A percentile compares a stretch with the other conserved stretches of the same genome.
These are phyloP conservation scores for Capsicum chinense DNA, from an alignment of 257 asterid species.

Conservation along the genomic window DNA sequence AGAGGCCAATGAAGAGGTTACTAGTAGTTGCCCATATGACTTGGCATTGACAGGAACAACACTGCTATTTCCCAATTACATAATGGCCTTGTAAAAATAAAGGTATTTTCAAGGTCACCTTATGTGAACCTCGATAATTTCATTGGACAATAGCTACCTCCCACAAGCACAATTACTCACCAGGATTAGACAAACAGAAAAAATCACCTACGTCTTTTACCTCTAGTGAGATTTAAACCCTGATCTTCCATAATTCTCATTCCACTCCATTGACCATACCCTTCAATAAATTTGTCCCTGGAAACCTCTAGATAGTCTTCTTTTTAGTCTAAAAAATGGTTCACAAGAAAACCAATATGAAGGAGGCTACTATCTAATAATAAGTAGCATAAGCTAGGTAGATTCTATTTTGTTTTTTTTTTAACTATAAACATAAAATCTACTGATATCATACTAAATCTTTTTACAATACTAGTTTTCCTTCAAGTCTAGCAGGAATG, in stretches of 20 bases:
- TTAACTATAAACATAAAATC: neutral
- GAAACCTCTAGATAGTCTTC: neutral
- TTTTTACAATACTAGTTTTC: no score
- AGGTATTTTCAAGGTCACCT: neutral
- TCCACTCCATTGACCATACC: neutral
- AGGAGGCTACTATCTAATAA: neutral
- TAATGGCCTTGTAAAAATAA: neutral
- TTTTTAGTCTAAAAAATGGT: neutral
- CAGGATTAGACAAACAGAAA: neutral
- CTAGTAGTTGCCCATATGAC: neutral
- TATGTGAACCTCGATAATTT: neutral
- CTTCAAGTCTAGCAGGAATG: no score
- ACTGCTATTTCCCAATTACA: neutral
- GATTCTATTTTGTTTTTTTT: neutral
- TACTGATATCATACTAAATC: neutral
- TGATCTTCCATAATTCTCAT: neutral
- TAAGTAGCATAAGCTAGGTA: neutral
- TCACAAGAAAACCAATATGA: neutral
- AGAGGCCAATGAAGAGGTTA: neutral
- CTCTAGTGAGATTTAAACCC: constrained; percentile 1
- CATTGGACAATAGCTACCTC: neutral
- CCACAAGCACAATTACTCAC: constrained; percentile 1
- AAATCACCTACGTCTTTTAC: neutral
- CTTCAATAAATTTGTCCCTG: neutral
- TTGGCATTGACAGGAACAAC: neutral